Evolutionary conservation across 768 basidiomycete genomes (phyloP), one percentile per base, ranked within the genome.

Genomic region (Lactarius sanguifluus): DNA sequence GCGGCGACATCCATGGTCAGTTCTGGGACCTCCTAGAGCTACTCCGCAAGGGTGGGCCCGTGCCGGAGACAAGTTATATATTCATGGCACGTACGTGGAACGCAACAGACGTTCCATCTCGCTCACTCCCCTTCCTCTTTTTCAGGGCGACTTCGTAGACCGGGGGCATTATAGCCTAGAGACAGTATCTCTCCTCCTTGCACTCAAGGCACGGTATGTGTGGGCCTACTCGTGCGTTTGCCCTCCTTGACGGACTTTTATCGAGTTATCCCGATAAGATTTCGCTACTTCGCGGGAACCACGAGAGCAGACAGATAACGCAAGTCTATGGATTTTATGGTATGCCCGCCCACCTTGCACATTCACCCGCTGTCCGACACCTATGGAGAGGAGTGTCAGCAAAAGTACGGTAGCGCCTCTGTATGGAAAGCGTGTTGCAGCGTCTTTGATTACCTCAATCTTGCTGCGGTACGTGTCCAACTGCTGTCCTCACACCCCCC

Each of bases 321-420:
- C 96, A 98, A 73, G 96, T 95, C 2, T 98, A 98, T 66, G 96
- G 96, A n/a, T 98, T 97, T 76, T 98, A 97, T 74, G 95, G 95
- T 95, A 64, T 68, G 87, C 62, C 34, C 12, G 59, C 32, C 23
- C 9, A 13, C 13, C 56, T 7, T 61, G n/a, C 47, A 28, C 61
- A 32, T 45, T 36, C 38, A 15, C 50, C 52, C 56, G 45, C 61
- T 58, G 36, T 66, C 65, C 60, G 20, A 66, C 45, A 62, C 65
- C 43, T 47, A 15, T 59, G 40, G 69, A 92, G 96, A 97, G 74
- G 96, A 98, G 78, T 98, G 96, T 73, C 95, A 97, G 77, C 94
- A 94, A 77, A 98, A 98, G 76, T 98, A 98, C 76, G 96, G 96
- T 45, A 94, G 89, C 68, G 87, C 96, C 6, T 86, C 90, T 2